Evolutionary conservation across 2,329 filamentous ascomycete genomes (phyloP), one percentile per base, ranked within the genome.

Genomic region (Nemania bipapillata): DNA sequence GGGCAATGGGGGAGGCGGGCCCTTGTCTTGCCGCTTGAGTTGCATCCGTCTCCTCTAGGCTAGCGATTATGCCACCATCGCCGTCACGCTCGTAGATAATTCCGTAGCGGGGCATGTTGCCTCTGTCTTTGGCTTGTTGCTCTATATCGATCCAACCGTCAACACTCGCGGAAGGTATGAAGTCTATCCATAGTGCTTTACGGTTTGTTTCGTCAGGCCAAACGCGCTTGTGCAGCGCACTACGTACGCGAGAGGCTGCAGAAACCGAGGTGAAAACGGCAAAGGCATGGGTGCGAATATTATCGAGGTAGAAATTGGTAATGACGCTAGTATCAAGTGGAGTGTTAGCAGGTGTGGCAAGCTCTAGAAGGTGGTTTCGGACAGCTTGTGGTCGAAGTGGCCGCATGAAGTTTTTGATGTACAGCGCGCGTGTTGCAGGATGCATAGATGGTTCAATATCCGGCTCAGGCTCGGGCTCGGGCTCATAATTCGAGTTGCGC

Each of bases 321-420:
- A 97, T 83, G 12, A 88, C 81, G 40, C 87, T 83, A 5, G 86
- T 78, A 57, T 89, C 83, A 1, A 84, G 79, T 2, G 84, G 79
- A 22, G 82, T 79, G 28, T 82, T 82, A 0, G 87, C 83, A 0
- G 89, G 84, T 2, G 89, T 85, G 1, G 93, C 92, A 47, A 97
- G 86, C 6, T 86, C 82, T 50, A 87, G 78, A 4, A 98, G 84
- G 76, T 97, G 89, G 1, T 86, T 84, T 74, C 87, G 88, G 0
- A 98, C 86, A 20, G 85, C 83, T 28, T 84, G 82, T 0, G 89
- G 86, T 67, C 93, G 91, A 24, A 98, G 84, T 9, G 96, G 94
- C 54, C 95, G 90, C 89, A 96, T 94, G 63, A 98, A 88, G 75
- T 97, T 91, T 79, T 91, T 90, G 74, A 98, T 96, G 81, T 97